Base-by-base conservation (phyloP, 139 green algal species). In the Picochlorum sp. region DNA sequence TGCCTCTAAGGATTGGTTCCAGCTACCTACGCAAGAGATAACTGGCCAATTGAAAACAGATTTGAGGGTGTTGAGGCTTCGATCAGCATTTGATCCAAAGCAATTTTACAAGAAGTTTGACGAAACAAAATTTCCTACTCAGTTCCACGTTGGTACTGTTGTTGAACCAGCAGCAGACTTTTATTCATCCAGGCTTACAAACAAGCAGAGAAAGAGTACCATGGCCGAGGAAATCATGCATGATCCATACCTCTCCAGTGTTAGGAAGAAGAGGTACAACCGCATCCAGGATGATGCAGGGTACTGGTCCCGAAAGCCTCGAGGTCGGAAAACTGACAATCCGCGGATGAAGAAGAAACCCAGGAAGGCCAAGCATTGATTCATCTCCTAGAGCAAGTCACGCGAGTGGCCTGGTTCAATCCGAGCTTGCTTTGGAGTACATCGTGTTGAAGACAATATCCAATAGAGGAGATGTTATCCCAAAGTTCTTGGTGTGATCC, bases 81-180 rank as follows among this genome's bases (percentile, higher is more conserved):
- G 71, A 41, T 70, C 85, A 8, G 78, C 71, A 2, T 95, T 86
- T 63, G 78, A 77, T 11, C 63, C 75, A 47, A 89, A 96, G 66
- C 59, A 61, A 18, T 96, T 95, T 64, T 97, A 97, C 79, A 85
- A 73, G 76, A 82, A 61, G 55, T 34, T 62, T 72, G 91, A 47
- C 87, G 91, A 47, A 60, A 81, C 37, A 60, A 74, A 61, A 75
- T 97, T 78, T 60, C 71, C 71, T 20, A 78, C 74, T 61, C 56
- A 78, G 18, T 97, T 97, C 45, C 52, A 73, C 59, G 77, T 83
- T 50, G 76, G 65, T 23, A 75, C 65, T 3, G 62, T 69, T 23
- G 61, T 79, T 37, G 71, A 77, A 45, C 60, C 60, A 5, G 23
- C 76, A 3, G 34, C 72, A 6, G 78, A 85, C 34, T 85, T 70